phyloP scores from a whole-genome alignment of 177 flowering plant species.

The Vitis hybrid region DNA sequence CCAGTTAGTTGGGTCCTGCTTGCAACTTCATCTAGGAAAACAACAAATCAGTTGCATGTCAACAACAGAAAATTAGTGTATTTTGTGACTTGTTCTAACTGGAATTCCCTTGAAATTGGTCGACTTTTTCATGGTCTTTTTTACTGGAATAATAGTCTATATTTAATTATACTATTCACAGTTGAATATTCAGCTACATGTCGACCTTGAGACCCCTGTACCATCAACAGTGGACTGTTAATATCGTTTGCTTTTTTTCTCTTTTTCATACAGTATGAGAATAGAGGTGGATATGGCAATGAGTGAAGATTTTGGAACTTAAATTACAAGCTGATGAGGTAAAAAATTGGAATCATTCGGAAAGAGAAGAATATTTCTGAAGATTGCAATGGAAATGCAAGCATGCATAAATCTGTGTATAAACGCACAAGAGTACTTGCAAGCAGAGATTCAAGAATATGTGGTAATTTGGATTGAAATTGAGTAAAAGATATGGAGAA shows the following conservation, averaged over 20 bases:
- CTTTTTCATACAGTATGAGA: constrained; percentile 4
- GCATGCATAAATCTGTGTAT: constrained; percentile 8
- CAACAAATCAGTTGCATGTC: too few species aligned
- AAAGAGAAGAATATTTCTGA: constrained; percentile 10
- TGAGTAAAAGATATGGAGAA: neutral
- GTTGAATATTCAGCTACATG: too few species aligned
- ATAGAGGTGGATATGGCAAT: neutral
- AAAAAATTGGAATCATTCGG: neutral
- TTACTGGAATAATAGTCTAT: too few species aligned
- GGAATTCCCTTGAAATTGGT: too few species aligned
- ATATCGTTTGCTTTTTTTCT: neutral
- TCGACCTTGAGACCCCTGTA: neutral
- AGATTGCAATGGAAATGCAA: constrained; percentile 4
- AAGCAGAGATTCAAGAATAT: neutral
- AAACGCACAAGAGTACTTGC: constrained; percentile 19
- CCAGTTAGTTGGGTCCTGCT: too few species aligned
- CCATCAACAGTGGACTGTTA: neutral
- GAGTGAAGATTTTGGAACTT: constrained; percentile 4
- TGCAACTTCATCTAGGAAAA: too few species aligned
- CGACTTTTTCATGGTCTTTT: too few species aligned
- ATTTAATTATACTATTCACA: too few species aligned
- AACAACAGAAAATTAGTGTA: too few species aligned
- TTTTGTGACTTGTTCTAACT: too few species aligned
- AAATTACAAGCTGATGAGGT: constrained; percentile 5
- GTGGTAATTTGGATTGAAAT: neutral